Conservation (phyloP, 495 filamentous ascomycete genomes). For the Eremomyces bilateralis region DNA sequence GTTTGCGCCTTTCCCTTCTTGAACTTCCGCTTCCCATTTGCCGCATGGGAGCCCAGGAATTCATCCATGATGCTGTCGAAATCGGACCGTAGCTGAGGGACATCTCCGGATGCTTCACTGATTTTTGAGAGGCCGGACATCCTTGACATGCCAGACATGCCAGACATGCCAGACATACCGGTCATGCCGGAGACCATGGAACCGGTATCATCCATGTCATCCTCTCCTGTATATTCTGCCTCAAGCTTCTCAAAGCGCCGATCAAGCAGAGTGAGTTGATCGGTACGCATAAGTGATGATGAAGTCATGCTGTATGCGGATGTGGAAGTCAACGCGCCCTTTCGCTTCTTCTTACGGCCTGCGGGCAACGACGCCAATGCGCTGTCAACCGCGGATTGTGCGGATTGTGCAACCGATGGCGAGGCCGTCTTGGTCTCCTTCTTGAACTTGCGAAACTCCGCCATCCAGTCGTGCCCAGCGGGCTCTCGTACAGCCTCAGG, state of each 20-base stretch:
- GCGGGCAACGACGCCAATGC: constrained; percentile 10
- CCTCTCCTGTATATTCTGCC: constrained; percentile 57
- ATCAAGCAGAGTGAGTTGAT: constrained; percentile 70
- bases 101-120: constrained; percentile 8
- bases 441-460: constrained; percentile 79
- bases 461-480: constrained; percentile 74
- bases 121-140: constrained; percentile 17
- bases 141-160: constrained; percentile 18
- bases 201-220: constrained; percentile 30
- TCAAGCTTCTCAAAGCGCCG: constrained; percentile 81
- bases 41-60: constrained; percentile 53
- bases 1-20: constrained; percentile 65
- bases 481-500: constrained; percentile 25
- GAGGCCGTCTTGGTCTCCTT: constrained; percentile 37
- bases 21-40: constrained; percentile 37
- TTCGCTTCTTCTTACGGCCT: constrained; percentile 68
- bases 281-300: constrained; percentile 69
- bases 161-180: constrained; percentile 22
- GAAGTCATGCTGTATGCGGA: constrained; percentile 95
- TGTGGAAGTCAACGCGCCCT: constrained; percentile 71
- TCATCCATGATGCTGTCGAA: constrained; percentile 87
- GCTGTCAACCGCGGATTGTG: constrained; percentile 34
- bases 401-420: constrained; percentile 42
- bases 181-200: constrained; percentile 34
- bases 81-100: constrained; percentile 25